phyloP scores from a whole-genome alignment of 2,329 filamentous ascomycete species.

The Talaromyces sp. region DNA sequence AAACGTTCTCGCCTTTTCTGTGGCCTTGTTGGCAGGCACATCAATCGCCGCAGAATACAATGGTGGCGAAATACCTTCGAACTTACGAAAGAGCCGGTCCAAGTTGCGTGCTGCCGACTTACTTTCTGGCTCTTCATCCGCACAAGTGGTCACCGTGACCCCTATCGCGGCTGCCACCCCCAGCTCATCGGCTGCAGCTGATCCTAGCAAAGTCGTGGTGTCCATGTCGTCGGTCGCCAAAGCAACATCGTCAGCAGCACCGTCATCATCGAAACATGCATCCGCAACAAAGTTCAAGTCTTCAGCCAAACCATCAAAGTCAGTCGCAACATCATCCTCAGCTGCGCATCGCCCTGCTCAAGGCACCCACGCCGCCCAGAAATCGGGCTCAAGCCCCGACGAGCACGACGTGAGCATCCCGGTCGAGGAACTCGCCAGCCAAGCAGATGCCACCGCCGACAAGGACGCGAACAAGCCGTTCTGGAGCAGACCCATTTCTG shows the following conservation, averaged over 20 bases:
- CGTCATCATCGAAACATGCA: not conserved
- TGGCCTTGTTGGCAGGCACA: conserved; percentile 19
- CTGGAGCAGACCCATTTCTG: conserved; percentile 9
- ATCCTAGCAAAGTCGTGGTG: not conserved
- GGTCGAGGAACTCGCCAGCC: not conserved
- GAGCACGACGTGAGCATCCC: conserved; percentile 10
- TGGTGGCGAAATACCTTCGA: conserved; percentile 10
- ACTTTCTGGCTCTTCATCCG: conserved; percentile 5
- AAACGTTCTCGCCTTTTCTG: conserved; percentile 10
- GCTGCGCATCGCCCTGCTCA: not conserved
- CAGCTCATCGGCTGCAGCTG: not conserved
- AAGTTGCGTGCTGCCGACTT: conserved; percentile 9
- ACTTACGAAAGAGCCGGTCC: not conserved
- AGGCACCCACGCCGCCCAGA: conserved; percentile 6
- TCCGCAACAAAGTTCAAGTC: not conserved
- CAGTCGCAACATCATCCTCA: not conserved
- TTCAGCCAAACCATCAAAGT: not conserved
- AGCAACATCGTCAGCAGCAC: not conserved
- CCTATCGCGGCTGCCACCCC: not conserved
- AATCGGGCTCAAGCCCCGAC: not conserved
- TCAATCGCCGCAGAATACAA: conserved; percentile 16
- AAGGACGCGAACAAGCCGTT: conserved; percentile 8
- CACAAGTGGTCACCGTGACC: not conserved
- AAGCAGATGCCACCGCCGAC: not conserved
- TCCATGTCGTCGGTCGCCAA: not conserved